These are phyloP conservation scores for Yamadazyma ubonensis DNA, from an alignment of 805 yeast genomes.

Conservation along the genomic window DNA sequence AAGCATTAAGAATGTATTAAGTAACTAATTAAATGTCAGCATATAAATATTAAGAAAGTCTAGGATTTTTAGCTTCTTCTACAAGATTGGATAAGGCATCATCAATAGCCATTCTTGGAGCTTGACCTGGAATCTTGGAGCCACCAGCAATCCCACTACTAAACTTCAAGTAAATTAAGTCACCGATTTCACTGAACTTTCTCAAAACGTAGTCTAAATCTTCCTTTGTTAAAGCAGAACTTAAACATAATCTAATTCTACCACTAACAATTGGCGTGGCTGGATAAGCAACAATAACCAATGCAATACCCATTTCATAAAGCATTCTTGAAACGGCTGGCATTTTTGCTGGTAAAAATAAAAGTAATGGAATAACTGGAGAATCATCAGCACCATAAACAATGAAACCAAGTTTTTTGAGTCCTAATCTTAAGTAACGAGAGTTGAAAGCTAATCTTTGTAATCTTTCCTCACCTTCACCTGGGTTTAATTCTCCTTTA, in stretches of 20 bases:
- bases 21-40: no score
- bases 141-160: conserved; percentile 80
- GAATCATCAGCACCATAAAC: conserved; percentile 95
- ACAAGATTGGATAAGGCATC: conserved; percentile 75
- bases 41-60: conserved; percentile 1
- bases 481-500: conserved; percentile 79
- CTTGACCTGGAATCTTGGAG: conserved; percentile 48
- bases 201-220: conserved; percentile 81
- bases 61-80: conserved; percentile 50
- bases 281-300: conserved; percentile 96
- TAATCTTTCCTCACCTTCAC: conserved; percentile 89
- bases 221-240: conserved; percentile 88
- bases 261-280: conserved; percentile 92
- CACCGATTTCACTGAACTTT: conserved; percentile 76
- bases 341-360: conserved; percentile 92
- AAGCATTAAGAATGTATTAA: no score
- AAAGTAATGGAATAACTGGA: conserved; percentile 87
- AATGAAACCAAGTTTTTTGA: conserved; percentile 89
- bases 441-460: conserved; percentile 95
- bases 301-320: conserved; percentile 79
- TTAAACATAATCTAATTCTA: conserved; percentile 89
- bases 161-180: conserved; percentile 68
- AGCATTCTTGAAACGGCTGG: conserved; percentile 85
- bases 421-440: conserved; percentile 85
- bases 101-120: conserved; percentile 76